Base-by-base conservation (phyloP, 129 eudicot species). In the Escallonia rubra region DNA sequence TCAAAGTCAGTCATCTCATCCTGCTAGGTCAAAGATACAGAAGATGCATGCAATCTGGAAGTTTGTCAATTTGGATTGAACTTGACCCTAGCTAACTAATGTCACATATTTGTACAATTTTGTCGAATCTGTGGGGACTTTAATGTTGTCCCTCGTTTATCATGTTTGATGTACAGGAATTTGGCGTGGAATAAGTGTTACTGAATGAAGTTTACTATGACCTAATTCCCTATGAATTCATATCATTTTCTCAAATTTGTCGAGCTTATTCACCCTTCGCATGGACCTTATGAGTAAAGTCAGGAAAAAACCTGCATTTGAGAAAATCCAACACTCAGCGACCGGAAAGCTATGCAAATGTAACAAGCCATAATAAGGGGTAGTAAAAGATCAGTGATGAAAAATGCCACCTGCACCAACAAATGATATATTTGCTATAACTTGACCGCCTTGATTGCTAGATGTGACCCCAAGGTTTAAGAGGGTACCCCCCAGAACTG, bases 401-500 rank as follows among this genome's bases (percentile, higher is more conserved):
- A 51, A 43, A 23, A 54, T 38, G 54, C 62, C 52, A 88, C 90
- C 94, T 79, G 95, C 85, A 67, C 82, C 83, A 64, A 81, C 57
- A 73, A 86, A 89, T 15, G 90, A 86, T 34, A 90, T 89, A 44
- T 86, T 89, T 58, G 96, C 95, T 39, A 92, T 41, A 65, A 71
- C 51, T 74, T 83, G 80, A 71, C 71, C 80, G 79, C 96, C 95
- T 80, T 86, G 96, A 58, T 71, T 79, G 74, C 78, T 84, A 52
- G 86, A 72, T 9, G 95, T 76, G 76, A 86, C 84, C 11, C 95
- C 98, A 3, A 92, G 64, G 68, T 92, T 92, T 14, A 92, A 63
- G 15, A 92, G 85, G 50, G 95, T 82, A 38, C 98, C 91, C 12
- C 89, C 91, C 5, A 80, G 61, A 74, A 92, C 87, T 41, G 98